Evolutionary conservation across 345 rosid genomes (phyloP), one percentile per base, ranked within the genome.

Genomic region (Brassica juncea): DNA sequence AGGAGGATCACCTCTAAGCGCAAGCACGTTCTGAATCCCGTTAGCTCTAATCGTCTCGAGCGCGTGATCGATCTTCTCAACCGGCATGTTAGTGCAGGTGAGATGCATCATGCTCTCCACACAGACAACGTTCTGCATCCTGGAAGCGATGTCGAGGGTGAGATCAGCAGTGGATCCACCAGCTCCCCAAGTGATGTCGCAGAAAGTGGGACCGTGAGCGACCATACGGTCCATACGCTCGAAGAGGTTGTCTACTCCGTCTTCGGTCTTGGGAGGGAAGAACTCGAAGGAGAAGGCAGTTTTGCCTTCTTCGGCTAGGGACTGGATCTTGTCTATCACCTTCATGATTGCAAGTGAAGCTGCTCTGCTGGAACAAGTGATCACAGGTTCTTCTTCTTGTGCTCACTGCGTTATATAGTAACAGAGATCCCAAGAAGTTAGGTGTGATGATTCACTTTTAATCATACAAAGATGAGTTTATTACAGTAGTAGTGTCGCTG

Each of bases 161-260:
- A 96, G 88, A 79, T 96, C 98, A 0, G 98, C 99, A 21, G 99
- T 93, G 71, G 99, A 87, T 31, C 99, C 99, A 5, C 99, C 99
- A 2, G 99, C 98, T 1, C 99, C 99, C 99, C 99, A 96, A 21
- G 99, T 96, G 84, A 96, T 96, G 80, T 96, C 99, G 73, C 99
- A 96, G 85, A 96, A 96, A 12, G 97, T 25, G 0, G 99, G 99
- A 67, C 87, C 91, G 75, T 93, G 90, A 25, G 89, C 80, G 15
- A 93, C 99, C 98, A 96, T 88, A 0, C 98, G 91, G 81, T 93
- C 99, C 99, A 95, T 95, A n/a, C 92, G 83, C 62, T 95, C 99
- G 75, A 95, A 92, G 76, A 95, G 92, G 83, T 93, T 95, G 82
- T 95, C 98, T 21, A 95, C 97, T 0, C 98, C 99, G 79, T 96